Evolutionary conservation across 371 early-diverging fungal genomes (phyloP).

Genomic region (Chytridium lagenaria): DNA sequence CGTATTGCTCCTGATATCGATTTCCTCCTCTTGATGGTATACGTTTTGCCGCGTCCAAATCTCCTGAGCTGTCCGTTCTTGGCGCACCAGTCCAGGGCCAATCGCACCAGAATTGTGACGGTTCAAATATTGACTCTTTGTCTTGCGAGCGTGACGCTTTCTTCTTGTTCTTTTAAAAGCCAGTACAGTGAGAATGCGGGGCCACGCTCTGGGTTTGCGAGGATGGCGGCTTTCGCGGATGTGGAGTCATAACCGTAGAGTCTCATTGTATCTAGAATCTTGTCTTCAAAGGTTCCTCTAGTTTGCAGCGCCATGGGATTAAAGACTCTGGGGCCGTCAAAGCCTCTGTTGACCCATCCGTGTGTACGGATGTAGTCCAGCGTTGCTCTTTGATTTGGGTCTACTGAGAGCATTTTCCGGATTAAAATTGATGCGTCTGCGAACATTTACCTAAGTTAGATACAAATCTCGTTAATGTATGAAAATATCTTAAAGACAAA

Average conservation of each 20-base stretch:
- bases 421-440: slow-evolving; percentile 45
- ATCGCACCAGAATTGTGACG: background rate
- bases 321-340: slow-evolving; percentile 41
- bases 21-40: slow-evolving; percentile 12
- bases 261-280: slow-evolving; percentile 40
- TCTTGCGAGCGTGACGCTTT: background rate
- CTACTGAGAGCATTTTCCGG: slow-evolving; percentile 46
- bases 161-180: slow-evolving; percentile 42
- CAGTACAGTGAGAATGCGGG: slow-evolving; percentile 50
- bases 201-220: slow-evolving; percentile 21
- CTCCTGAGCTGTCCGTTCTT: background rate
- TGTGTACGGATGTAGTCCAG: slow-evolving; percentile 43
- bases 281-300: slow-evolving; percentile 29
- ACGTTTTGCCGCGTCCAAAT: background rate
- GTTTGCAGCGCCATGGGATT: slow-evolving; percentile 39
- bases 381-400: slow-evolving; percentile 44
- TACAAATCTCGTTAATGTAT: background rate
- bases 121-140: slow-evolving; percentile 1
- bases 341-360: slow-evolving; percentile 45
- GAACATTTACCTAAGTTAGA: background rate
- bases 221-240: slow-evolving; percentile 21
- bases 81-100: background rate
- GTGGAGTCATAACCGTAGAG: slow-evolving; percentile 46
- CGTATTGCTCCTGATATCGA: slow-evolving; percentile 26
- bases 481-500: no score